Evolutionary conservation across 345 rosid species (phyloP), one percentile per base, ranked within the genome.

Genomic region (Triadica sebifera): DNA sequence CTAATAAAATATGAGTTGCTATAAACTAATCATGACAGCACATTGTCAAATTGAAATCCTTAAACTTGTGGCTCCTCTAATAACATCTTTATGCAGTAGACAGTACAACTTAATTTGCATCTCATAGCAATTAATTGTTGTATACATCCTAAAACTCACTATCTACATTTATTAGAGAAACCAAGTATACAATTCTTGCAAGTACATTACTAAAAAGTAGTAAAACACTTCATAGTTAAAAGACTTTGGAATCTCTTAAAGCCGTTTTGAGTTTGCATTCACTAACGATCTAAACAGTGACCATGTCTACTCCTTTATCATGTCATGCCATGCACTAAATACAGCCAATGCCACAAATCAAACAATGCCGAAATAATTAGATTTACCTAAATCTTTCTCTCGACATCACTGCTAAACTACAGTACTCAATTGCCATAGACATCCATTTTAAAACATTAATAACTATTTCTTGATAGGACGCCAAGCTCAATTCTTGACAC

Each of bases 401-500:
- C 55, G 8, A 50, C 43, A 3, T 50, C 41, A 49, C 57, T 50
- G 58, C 43, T 19, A 49, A 65, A 22, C 69, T 53, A 63, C 61
- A 53, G 25, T 53, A 64, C n/a, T 12, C 13, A 74, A 16, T 65
- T 61, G 64, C 56, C 67, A 45, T 45, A 60, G 45, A 24, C 53
- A 24, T 22, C 53, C 67, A 73, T 6, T 52, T 62, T 25, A 25
- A 65, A 29, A 38, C 2, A 46, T 59, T 7, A 46, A 16, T 8
- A 3, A 57, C 37, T 46, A 70, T 51, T 24, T 22, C 7, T 62
- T 52, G 8, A 41, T 15, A 68, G 20, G 0, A 39, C 5, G 55
- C 76, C 45, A 49, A 60, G 80, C 76, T 82, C 76, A 22, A 45
- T 20, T 38, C 41, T 37, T 37, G 5, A 56, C 74, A 70, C 34